A percentile compares a stretch with the other conserved stretches of the same genome.
Conservation (phyloP, 106 monocot genomes). For the Acanthochlamys bracteata region DNA sequence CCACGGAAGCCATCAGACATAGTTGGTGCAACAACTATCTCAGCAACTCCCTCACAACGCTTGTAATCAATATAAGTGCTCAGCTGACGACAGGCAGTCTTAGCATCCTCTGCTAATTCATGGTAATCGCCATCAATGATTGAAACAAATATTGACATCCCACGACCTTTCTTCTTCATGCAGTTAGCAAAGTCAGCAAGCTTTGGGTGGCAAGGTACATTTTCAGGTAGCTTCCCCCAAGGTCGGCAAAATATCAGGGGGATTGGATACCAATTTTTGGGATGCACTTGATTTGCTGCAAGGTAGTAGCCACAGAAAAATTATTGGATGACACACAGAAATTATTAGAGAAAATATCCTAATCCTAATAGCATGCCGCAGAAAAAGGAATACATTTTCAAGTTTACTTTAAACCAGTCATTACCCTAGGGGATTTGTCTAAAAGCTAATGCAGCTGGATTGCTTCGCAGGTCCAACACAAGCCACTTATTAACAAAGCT, state of each 20-base stretch:
- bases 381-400: no score
- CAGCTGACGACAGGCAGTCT: conserved; percentile 72
- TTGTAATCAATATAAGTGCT: conserved; percentile 91
- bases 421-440: no score
- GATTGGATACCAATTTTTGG: conserved; percentile 99
- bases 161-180: conserved; percentile 98
- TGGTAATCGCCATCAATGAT: conserved; percentile 93
- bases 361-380: not conserved
- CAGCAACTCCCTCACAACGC: conserved; percentile 87
- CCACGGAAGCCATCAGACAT: conserved; percentile 93
- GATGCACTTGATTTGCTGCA: conserved; percentile 83
- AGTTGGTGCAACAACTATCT: conserved; percentile 81
- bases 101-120: conserved; percentile 84
- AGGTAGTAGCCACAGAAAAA: not conserved
- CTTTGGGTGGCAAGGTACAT: conserved; percentile 97
- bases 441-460: no score
- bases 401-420: no score
- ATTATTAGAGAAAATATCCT: not conserved
- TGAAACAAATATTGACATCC: conserved; percentile 89
- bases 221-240: conserved; percentile 98
- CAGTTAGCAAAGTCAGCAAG: conserved; percentile 99
- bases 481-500: no score
- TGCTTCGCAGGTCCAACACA: no score
- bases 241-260: conserved; percentile 94
- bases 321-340: no score